Conservation (phyloP, 1,139 yeast genomes). For the Pichia sp. region DNA sequence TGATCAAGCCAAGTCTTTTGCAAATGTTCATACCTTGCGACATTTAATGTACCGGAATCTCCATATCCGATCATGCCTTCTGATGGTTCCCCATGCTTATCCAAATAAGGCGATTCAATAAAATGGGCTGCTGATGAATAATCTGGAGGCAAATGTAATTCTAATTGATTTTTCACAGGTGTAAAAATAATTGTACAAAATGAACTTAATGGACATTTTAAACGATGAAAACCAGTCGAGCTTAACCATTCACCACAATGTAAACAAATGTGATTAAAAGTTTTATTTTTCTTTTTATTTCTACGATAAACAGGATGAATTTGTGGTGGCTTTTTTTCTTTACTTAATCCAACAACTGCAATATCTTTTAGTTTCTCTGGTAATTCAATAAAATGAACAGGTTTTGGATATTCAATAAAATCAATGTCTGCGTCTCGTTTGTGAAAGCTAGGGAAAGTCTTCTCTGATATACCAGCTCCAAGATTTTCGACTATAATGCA, state of each 20-base stretch:
- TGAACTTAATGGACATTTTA: slow-evolving; percentile 20
- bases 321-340: slow-evolving; percentile 8
- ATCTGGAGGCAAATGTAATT: slow-evolving; percentile 9
- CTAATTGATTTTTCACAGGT: slow-evolving; percentile 22
- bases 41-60: slow-evolving; percentile 46
- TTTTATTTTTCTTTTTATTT: neutral
- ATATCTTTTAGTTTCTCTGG: slow-evolving; percentile 24
- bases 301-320: neutral
- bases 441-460: slow-evolving; percentile 6
- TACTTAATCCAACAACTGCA: slow-evolving; percentile 8
- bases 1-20: slow-evolving; percentile 53
- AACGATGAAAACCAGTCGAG: slow-evolving; percentile 11
- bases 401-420: slow-evolving; percentile 20
- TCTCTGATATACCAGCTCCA: neutral
- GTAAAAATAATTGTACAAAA: slow-evolving; percentile 22
- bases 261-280: slow-evolving; percentile 19
- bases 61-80: slow-evolving; percentile 46
- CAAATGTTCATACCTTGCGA: slow-evolving; percentile 47
- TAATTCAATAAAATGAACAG: slow-evolving; percentile 19
- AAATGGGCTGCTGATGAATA: slow-evolving; percentile 3
- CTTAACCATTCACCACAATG: slow-evolving; percentile 22
- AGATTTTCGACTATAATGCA: neutral
- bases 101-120: slow-evolving; percentile 52
- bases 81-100: slow-evolving; percentile 68
- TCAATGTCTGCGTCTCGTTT: slow-evolving; percentile 7